phyloP scores from a whole-genome alignment of 2,329 filamentous ascomycete genomes.

The Pseudogymnoascus sp. region DNA sequence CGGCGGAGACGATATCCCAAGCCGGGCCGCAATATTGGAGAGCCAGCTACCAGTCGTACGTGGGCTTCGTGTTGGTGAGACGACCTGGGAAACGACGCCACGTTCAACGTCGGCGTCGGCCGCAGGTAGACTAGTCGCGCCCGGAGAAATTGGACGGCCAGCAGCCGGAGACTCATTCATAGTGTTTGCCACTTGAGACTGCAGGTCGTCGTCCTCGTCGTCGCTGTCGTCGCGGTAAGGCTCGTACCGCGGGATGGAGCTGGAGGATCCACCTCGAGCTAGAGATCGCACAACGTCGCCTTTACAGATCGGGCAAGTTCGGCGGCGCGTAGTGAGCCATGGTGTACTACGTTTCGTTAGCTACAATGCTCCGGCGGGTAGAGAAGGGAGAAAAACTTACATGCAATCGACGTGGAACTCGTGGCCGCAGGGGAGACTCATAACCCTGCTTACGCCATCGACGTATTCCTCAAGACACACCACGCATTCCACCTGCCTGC shows the following conservation, averaged over 20 bases:
- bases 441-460: slow-evolving; percentile 87
- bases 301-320: slow-evolving; percentile 98
- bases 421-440: slow-evolving; percentile 95
- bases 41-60: not conserved
- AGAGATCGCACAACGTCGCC: slow-evolving; percentile 79
- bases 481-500: slow-evolving; percentile 75
- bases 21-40: not conserved
- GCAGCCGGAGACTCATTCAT: not conserved
- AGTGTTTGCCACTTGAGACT: slow-evolving; percentile 1
- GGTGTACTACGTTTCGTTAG: slow-evolving; percentile 57
- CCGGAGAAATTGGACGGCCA: not conserved
- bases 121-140: slow-evolving; percentile 12
- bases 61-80: not conserved
- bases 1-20: not conserved
- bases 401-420: slow-evolving; percentile 99
- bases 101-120: slow-evolving; percentile 36
- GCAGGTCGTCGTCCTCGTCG: slow-evolving; percentile 27
- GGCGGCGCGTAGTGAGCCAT: slow-evolving; percentile 88
- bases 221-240: slow-evolving; percentile 32
- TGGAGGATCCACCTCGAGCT: slow-evolving; percentile 33
- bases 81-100: slow-evolving; percentile 13
- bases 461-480: slow-evolving; percentile 96
- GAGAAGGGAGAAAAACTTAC: slow-evolving; percentile 49
- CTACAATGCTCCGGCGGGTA: slow-evolving; percentile 10
- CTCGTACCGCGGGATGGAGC: slow-evolving; percentile 26